Conservation (phyloP, 2,329 filamentous ascomycete species). For the Blastomyces parvus region DNA sequence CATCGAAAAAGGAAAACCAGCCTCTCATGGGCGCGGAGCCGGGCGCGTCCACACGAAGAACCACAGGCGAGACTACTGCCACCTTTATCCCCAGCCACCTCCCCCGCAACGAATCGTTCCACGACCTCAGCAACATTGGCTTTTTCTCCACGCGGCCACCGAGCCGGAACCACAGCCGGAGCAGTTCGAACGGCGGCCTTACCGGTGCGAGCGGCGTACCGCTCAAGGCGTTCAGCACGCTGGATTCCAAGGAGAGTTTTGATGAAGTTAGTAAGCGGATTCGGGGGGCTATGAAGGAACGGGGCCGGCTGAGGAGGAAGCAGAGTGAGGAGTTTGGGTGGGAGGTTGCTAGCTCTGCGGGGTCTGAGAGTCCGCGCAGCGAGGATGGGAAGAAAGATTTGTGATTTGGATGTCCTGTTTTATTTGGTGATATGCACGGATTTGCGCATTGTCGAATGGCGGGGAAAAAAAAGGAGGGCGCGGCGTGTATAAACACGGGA, state of each 20-base stretch:
- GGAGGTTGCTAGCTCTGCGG: slow-evolving; percentile 31
- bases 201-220: slow-evolving; percentile 54
- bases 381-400: slow-evolving; percentile 31
- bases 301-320: slow-evolving; percentile 54
- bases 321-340: slow-evolving; percentile 35
- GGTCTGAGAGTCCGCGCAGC: slow-evolving; percentile 27
- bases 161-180: slow-evolving; percentile 59
- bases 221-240: slow-evolving; percentile 58
- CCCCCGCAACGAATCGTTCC: slow-evolving; percentile 87
- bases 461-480: too few species aligned
- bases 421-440: neutral
- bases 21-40: neutral
- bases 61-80: neutral
- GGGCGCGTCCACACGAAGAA: neutral
- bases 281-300: slow-evolving; percentile 69
- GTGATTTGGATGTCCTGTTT: slow-evolving; percentile 14
- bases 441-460: too few species aligned
- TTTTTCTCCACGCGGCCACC: slow-evolving; percentile 83
- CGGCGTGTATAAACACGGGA: neutral
- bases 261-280: slow-evolving; percentile 80
- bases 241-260: slow-evolving; percentile 60
- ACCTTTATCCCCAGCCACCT: slow-evolving; percentile 38
- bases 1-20: slow-evolving; percentile 14
- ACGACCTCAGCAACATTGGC: slow-evolving; percentile 74
- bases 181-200: slow-evolving; percentile 56